A percentile compares a stretch with the other conserved stretches of the same genome.
Evolutionary conservation across 2,329 filamentous ascomycete species (phyloP).

Genomic region (Fusarium cyanostomum): DNA sequence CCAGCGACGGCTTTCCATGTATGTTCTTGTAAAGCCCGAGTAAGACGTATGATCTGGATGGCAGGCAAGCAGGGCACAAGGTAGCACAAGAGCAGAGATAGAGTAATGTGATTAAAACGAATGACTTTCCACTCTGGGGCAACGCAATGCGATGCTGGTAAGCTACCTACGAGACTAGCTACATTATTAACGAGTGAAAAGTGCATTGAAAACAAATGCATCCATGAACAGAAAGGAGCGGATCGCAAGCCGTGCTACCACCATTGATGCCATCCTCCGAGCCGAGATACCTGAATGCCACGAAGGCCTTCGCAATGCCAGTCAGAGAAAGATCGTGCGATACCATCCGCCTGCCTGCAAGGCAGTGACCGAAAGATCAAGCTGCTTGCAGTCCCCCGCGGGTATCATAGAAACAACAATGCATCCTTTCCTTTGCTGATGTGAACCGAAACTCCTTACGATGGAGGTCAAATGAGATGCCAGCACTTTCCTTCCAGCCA

Average conservation of each 20-base stretch:
- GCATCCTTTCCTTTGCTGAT: neutral
- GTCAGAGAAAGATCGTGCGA: neutral
- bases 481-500: neutral
- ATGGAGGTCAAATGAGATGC: neutral
- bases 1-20: neutral
- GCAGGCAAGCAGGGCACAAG: neutral
- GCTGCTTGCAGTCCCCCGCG: neutral
- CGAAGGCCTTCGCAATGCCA: neutral
- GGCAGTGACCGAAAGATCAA: neutral
- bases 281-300: neutral
- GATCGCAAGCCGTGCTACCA: neutral
- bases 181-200: neutral
- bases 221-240: neutral
- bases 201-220: neutral
- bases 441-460: neutral
- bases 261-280: neutral
- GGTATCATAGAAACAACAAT: constrained; percentile 8
- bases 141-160: neutral
- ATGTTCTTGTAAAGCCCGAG: neutral
- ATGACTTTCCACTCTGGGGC: neutral
- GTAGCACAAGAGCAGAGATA: neutral
- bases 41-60: neutral
- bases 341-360: neutral
- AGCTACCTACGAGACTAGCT: neutral
- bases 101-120: neutral